These are phyloP conservation scores for Zostera marina DNA, from an alignment of 116 monocot genomes.

Conservation along the genomic window DNA sequence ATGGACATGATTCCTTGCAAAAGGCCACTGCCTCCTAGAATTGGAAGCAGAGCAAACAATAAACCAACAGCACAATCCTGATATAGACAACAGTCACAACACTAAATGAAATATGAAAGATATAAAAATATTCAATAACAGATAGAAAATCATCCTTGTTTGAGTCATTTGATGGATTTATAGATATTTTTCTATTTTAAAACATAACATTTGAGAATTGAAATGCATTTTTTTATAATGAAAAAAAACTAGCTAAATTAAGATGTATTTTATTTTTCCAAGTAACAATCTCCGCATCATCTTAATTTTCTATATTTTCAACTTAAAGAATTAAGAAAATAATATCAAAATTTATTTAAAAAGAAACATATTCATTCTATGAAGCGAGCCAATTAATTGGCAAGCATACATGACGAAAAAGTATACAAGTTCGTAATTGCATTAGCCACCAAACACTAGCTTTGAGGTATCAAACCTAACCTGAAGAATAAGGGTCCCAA, in stretches of 20 bases:
- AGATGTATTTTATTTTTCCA: no score
- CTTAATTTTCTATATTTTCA: not conserved
- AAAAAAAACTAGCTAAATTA: no score
- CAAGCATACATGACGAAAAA: not conserved
- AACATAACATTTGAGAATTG: no score
- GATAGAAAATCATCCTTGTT: not conserved
- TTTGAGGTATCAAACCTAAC: constrained; percentile 18
- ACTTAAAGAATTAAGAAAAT: no score
- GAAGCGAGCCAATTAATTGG: not conserved
- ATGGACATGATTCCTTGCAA: constrained; percentile 67
- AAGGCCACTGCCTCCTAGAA: constrained; percentile 69
- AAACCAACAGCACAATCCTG: constrained; percentile 95
- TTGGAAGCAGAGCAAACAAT: constrained; percentile 79
- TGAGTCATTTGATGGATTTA: not conserved
- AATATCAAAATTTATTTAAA: not conserved
- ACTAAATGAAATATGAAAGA: not conserved
- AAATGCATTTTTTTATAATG: no score
- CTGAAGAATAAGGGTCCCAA: constrained; percentile 98
- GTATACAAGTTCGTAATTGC: no score
- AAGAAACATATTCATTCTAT: not conserved
- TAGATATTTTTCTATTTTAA: no score
- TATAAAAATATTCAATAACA: constrained; percentile 1
- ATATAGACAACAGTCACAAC: constrained; percentile 9
- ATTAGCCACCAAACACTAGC: not conserved
- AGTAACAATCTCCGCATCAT: not conserved